phyloP scores from a whole-genome alignment of 2,329 filamentous ascomycete species.

The Sporothrix brasiliensis region DNA sequence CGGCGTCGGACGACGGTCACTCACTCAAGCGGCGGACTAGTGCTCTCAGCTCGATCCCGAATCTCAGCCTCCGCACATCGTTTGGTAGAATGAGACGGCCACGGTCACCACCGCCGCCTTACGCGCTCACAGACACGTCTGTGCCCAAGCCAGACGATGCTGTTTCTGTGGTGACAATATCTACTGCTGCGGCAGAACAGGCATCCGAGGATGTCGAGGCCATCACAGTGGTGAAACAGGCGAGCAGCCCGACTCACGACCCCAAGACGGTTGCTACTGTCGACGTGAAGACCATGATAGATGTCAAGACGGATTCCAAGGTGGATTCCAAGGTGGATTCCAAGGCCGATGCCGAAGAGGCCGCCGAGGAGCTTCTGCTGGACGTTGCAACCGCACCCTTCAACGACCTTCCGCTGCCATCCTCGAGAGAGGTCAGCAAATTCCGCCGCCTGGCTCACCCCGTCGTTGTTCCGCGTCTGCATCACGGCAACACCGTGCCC shows the following conservation, averaged over 20 bases:
- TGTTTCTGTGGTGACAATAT: neutral
- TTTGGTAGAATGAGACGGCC: slow-evolving; percentile 1
- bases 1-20: neutral
- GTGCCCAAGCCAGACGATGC: too few species aligned
- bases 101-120: slow-evolving; percentile 26
- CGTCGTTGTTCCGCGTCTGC: slow-evolving; percentile 23
- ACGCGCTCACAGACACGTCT: neutral
- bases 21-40: slow-evolving; percentile 6
- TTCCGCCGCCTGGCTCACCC: slow-evolving; percentile 11
- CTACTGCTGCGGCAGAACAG: too few species aligned
- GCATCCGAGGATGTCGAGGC: neutral
- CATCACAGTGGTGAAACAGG: neutral
- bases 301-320: neutral
- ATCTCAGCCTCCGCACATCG: slow-evolving; percentile 11
- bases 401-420: neutral
- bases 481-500: slow-evolving; percentile 32
- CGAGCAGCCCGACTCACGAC: neutral
- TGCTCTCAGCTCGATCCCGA: neutral
- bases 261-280: neutral
- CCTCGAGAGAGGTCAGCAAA: neutral
- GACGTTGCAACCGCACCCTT: slow-evolving; percentile 21
- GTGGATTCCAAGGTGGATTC: neutral
- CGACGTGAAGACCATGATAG: neutral
- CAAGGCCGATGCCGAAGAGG: slow-evolving; percentile 1
- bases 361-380: slow-evolving; percentile 24